phyloP scores from a whole-genome alignment of 257 asterid genomes.

The Leonotis leonurus region DNA sequence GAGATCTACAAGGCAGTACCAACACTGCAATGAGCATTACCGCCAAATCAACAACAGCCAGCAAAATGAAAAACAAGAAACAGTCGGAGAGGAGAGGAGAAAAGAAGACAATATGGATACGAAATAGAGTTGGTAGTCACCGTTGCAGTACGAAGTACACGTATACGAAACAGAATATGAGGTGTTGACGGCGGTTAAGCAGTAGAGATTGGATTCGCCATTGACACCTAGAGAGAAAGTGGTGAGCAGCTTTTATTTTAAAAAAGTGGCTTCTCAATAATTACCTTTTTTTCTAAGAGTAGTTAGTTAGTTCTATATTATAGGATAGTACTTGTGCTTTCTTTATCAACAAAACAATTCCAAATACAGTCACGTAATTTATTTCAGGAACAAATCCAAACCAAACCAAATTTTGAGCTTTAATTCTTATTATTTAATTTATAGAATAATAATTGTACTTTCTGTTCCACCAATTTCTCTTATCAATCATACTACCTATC shows the following conservation, averaged over 20 bases:
- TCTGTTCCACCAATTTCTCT: no score
- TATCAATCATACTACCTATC: no score
- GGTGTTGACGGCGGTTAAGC: constrained; percentile 28
- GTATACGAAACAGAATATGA: neutral
- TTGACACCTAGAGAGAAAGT: constrained; percentile 39
- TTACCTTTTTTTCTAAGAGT: constrained; percentile 8
- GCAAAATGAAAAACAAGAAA: neutral
- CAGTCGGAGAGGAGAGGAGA: neutral
- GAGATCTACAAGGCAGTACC: constrained; percentile 45
- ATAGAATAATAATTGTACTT: no score
- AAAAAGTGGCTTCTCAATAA: constrained; percentile 38
- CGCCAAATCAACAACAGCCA: constrained; percentile 6
- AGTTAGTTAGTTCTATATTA: neutral
- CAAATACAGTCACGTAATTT: no score
- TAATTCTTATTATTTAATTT: no score
- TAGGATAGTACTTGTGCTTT: no score
- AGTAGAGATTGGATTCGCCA: constrained; percentile 45
- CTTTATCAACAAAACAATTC: no score
- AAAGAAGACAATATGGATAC: neutral
- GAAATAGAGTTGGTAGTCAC: constrained; percentile 22
- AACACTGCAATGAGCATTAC: constrained; percentile 20
- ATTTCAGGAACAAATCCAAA: no score
- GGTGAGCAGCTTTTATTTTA: constrained; percentile 38
- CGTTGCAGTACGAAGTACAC: constrained; percentile 24
- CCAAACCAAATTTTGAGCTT: no score